Evolutionary conservation across 2,329 filamentous ascomycete species (phyloP), one percentile per base, ranked within the genome.

Genomic region (Berkeleyomyces rouxiae): DNA sequence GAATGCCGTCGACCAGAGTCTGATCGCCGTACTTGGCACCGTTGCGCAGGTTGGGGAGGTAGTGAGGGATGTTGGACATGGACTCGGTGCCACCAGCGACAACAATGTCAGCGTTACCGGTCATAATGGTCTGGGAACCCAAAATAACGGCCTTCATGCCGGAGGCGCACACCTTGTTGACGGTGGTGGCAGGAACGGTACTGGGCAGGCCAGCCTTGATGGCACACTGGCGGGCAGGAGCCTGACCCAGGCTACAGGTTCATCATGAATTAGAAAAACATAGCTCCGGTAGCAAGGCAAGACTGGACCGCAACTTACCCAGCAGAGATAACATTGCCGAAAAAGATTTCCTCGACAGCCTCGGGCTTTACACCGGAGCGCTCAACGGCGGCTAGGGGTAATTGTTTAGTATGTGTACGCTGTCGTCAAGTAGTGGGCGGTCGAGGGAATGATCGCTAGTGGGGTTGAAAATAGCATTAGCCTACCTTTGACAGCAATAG

Each of bases 141-240:
- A 99, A 82, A 68, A 96, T 90, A 72, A 99, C 86, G 68, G 93
- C 89, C 80, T 99, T 99, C 73, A 96, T 79, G 53, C 87, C 86
- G 7, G 91, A 96, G 67, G 93, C 93, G 82, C 93, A 99, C 73
- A 99, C 93, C 80, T 99, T 99, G 86, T 99, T 99, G 72, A 99
- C 83, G 61, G 91, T 95, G 55, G 93, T 99, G 76, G 86, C 88
- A 69, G 95, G 82, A 67, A 87, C 88, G 62, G 82, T 81, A 67
- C 95, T 81, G 62, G 84, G 77, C 67, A 99, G 88, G 66, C 93
- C 93, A 70, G 90, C 93, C 70, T 85, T 83, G 71, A 99, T 82
- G 70, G 91, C 90, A 75, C 88, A 95, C 78, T 99, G 93, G 71
- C 93, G 86, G 68, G 93, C 91, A 68, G 95, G 93, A 72, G 95